Conservation (phyloP, 352 stramenopile genomes). For the Globisporangium radiosum region DNA sequence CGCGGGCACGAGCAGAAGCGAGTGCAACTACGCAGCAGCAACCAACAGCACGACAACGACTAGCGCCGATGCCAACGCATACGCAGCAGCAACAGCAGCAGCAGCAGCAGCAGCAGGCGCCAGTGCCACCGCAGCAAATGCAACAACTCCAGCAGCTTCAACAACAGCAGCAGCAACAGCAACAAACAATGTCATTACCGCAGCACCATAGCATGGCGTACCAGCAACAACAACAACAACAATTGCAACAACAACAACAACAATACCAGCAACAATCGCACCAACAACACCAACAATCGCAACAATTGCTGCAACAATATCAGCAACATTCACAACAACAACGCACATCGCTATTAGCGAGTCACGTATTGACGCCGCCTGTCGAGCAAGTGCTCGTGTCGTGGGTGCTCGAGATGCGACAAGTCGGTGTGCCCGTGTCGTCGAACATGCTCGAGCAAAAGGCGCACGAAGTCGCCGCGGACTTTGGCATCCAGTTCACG, state of each 20-base stretch:
- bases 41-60: not conserved
- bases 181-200: not conserved
- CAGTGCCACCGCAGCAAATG: constrained; percentile 1
- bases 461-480: constrained; percentile 7
- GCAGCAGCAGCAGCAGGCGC: constrained; percentile 2
- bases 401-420: constrained; percentile 13
- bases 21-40: not conserved
- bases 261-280: not conserved
- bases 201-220: not conserved
- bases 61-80: not conserved
- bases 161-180: constrained; percentile 1
- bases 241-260: constrained; percentile 2
- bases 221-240: not conserved
- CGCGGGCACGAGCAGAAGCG: not conserved
- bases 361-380: constrained; percentile 1
- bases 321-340: constrained; percentile 2
- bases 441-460: constrained; percentile 12
- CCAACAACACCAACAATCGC: not conserved
- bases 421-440: constrained; percentile 6
- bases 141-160: not conserved
- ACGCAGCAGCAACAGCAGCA: constrained; percentile 2
- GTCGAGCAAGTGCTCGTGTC: constrained; percentile 12
- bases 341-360: not conserved
- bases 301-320: not conserved
- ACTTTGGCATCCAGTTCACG: constrained; percentile 9